phyloP scores from a whole-genome alignment of 495 filamentous ascomycete species.

The Trichoderma parareesei region DNA sequence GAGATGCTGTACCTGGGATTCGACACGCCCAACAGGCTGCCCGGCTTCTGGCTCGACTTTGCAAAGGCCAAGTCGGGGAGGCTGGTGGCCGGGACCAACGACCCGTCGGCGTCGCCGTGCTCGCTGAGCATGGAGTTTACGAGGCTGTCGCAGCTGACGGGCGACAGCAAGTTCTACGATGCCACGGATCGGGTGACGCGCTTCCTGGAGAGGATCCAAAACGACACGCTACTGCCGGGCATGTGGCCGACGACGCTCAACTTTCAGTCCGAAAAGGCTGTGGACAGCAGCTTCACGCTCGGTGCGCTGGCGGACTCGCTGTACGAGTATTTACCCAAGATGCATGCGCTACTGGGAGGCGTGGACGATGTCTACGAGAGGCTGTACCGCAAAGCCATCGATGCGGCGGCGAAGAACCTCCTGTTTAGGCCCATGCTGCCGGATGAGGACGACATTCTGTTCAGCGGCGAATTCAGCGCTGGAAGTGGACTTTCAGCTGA shows the following conservation, averaged over 20 bases:
- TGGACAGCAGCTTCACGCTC: slow-evolving; percentile 50
- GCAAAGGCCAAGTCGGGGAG: slow-evolving; percentile 72
- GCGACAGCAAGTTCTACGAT: slow-evolving; percentile 74
- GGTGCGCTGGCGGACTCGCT: slow-evolving; percentile 76
- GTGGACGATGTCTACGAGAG: slow-evolving; percentile 31
- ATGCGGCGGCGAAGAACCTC: slow-evolving; percentile 54
- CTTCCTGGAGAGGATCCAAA: slow-evolving; percentile 60
- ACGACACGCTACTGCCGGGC: slow-evolving; percentile 59
- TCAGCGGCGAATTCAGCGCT: slow-evolving; percentile 41
- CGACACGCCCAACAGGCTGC: slow-evolving; percentile 85
- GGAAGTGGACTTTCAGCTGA: slow-evolving; percentile 25
- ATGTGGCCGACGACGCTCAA: slow-evolving; percentile 31
- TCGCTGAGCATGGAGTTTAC: slow-evolving; percentile 80
- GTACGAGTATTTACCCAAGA: slow-evolving; percentile 87
- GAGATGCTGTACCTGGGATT: slow-evolving; percentile 75
- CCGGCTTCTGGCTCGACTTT: slow-evolving; percentile 58
- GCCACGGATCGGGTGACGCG: slow-evolving; percentile 69
- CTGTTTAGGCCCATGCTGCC: slow-evolving; percentile 61
- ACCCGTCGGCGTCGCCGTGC: slow-evolving; percentile 61
- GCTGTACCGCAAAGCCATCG: slow-evolving; percentile 47
- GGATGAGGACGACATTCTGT: slow-evolving; percentile 59
- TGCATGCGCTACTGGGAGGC: slow-evolving; percentile 38
- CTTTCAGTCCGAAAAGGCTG: slow-evolving; percentile 21
- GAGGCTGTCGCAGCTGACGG: slow-evolving; percentile 70
- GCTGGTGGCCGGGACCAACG: slow-evolving; percentile 46